Percentiles rank a stretch among this genome's conserved stretches.
Evolutionary conservation across 2,329 filamentous ascomycete genomes (phyloP).

Genomic region (Lachnellula willkommii): DNA sequence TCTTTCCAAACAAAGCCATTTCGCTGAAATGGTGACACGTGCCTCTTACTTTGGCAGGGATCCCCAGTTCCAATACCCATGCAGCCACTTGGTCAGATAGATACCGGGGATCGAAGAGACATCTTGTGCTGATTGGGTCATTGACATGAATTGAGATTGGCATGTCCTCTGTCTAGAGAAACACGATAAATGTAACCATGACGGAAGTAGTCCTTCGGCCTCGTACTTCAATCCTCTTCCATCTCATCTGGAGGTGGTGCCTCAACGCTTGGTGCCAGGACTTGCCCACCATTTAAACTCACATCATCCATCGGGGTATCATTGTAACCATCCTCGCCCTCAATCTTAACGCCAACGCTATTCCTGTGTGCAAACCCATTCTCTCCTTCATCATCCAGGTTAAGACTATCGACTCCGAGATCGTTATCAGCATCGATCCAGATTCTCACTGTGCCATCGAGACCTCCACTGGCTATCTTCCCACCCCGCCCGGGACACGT

Average conservation of each 20-base stretch:
- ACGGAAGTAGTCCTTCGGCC: not conserved
- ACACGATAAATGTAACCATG: not conserved
- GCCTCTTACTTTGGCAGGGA: not conserved
- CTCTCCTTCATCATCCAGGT: constrained; percentile 7
- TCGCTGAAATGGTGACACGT: constrained; percentile 2
- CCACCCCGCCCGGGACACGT: constrained; percentile 48
- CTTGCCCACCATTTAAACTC: constrained; percentile 8
- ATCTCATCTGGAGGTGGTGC: constrained; percentile 10
- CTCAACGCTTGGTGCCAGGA: constrained; percentile 3
- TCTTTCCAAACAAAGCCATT: not conserved
- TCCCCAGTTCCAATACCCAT: not conserved
- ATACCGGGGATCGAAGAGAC: too few species aligned
- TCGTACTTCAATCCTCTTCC: constrained; percentile 14
- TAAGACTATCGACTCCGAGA: constrained; percentile 17
- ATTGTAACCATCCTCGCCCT: constrained; percentile 16
- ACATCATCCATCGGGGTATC: constrained; percentile 25
- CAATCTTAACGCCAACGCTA: constrained; percentile 12
- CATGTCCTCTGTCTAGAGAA: not conserved
- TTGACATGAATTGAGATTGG: not conserved
- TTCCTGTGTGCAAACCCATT: constrained; percentile 9
- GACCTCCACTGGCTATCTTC: constrained; percentile 53
- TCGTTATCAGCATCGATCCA: constrained; percentile 45
- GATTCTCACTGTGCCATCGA: constrained; percentile 57
- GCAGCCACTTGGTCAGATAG: not conserved
- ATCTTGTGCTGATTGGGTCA: too few species aligned